These are phyloP conservation scores for Apiospora saccharicola DNA, from an alignment of 2,329 filamentous ascomycete genomes.

Conservation along the genomic window DNA sequence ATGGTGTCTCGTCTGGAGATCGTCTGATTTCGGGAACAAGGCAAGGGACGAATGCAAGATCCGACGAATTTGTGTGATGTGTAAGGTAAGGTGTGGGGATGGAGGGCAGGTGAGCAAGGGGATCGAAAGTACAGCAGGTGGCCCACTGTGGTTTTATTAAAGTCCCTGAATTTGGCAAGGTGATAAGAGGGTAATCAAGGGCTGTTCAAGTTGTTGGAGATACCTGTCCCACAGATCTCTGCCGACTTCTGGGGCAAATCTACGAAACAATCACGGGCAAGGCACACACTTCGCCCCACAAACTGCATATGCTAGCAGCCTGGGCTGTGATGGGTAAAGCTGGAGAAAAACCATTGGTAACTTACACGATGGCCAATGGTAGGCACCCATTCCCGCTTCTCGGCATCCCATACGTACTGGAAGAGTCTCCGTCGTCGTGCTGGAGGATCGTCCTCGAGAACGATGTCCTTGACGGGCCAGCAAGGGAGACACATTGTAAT, in stretches of 20 bases:
- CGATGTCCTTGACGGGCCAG: slow-evolving; percentile 57
- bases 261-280: background rate
- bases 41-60: background rate
- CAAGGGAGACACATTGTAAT: slow-evolving; percentile 62
- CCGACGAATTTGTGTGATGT: background rate
- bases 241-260: background rate
- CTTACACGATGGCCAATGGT: slow-evolving; percentile 35
- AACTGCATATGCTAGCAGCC: background rate
- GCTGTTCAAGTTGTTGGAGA: background rate
- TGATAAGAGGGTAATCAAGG: background rate
- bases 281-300: background rate
- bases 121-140: background rate
- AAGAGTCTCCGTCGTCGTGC: slow-evolving; percentile 29
- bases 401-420: slow-evolving; percentile 42
- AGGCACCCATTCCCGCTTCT: slow-evolving; percentile 35
- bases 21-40: background rate
- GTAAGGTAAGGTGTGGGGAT: background rate
- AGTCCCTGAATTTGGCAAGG: background rate
- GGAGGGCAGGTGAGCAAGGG: background rate
- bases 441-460: slow-evolving; percentile 53
- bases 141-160: background rate
- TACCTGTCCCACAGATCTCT: background rate
- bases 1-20: background rate
- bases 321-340: slow-evolving; percentile 8
- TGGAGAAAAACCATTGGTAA: slow-evolving; percentile 11